Conservation (phyloP, 2,329 filamentous ascomycete species). For the Alternaria hordeiaustralica region DNA sequence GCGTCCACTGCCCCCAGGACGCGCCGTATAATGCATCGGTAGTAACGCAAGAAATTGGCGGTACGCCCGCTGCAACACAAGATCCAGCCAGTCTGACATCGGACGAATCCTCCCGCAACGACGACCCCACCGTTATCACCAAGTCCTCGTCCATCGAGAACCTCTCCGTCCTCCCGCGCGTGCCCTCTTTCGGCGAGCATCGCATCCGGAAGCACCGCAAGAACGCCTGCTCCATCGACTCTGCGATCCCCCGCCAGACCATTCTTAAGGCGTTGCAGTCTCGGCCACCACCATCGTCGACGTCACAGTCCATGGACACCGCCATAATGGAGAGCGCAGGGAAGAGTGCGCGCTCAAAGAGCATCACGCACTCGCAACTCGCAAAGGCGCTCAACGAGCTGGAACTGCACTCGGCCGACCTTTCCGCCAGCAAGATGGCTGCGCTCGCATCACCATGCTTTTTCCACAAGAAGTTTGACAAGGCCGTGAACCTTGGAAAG, state of each 20-base stretch:
- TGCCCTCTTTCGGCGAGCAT: conserved; percentile 47
- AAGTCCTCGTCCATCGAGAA: conserved; percentile 46
- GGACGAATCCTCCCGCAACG: conserved; percentile 36
- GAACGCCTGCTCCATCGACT: conserved; percentile 64
- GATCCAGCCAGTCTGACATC: conserved; percentile 24
- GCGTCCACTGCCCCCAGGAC: conserved; percentile 28
- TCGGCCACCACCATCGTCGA: conserved; percentile 55
- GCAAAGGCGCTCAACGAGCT: conserved; percentile 64
- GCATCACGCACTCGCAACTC: conserved; percentile 61
- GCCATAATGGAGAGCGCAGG: conserved; percentile 60
- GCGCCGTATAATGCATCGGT: conserved; percentile 38
- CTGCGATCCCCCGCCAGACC: conserved; percentile 74
- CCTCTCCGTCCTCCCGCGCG: conserved; percentile 39
- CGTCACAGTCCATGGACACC: conserved; percentile 67
- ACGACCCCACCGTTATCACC: conserved; percentile 30
- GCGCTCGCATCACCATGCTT: conserved; percentile 92
- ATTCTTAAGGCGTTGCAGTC: conserved; percentile 83
- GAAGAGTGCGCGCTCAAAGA: conserved; percentile 38
- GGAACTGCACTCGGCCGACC: conserved; percentile 54
- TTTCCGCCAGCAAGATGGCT: conserved; percentile 59
- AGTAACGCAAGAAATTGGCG: conserved; percentile 36
- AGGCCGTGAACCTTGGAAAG: conserved; percentile 92
- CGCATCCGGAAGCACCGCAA: conserved; percentile 48
- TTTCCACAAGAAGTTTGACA: conserved; percentile 96
- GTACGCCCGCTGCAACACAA: conserved; percentile 32